Base-by-base conservation (phyloP, 306 rosid genomes). In the Glycyrrhiza uralensis region DNA sequence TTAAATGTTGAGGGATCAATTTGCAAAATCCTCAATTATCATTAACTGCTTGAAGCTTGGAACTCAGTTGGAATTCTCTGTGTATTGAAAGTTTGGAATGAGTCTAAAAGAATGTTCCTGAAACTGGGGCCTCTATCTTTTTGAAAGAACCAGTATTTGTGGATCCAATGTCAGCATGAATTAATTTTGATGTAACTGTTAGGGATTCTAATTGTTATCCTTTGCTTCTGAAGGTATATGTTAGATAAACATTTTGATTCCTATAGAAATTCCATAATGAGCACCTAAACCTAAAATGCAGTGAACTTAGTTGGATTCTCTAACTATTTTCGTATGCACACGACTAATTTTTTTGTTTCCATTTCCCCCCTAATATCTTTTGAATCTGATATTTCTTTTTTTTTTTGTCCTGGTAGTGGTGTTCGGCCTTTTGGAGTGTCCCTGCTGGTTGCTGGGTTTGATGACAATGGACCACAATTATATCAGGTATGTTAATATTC, bases 401-500 rank as follows among this genome's bases (percentile, higher is more conserved):
- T 70, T 28, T 47, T 78, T 76, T 50, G 26, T 29, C 4, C 35
- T 52, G 12, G 74, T 47, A 94, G 99, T 82, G 99, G 97, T 84
- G 99, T 91, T 42, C 88, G 99, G 88, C 99, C 99, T 15, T 94
- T 94, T 74, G 99, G 99, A 73, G 97, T 94, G 69, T 91, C 99
- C 14, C 76, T 94, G 33, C 88, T 94, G 76, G 91, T 91, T 77
- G 96, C 99, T 59, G 95, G 99, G 55, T 94, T 85, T 71, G 97
- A 91, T 79, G 93, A 89, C 77, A 89, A 87, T 29, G 99, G 99
- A 13, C 90, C 99, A 28, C 99, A 94, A 76, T 55, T 94, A 28
- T 94, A 83, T 84, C 99, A 91, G 99, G 99, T 94, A 64, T 66
- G 22, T 23, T 51, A 1, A 55, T 24, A 61, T 41, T 58, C 28